Conservation (phyloP, 305 asterid genomes). For the Fraxinus sp. region DNA sequence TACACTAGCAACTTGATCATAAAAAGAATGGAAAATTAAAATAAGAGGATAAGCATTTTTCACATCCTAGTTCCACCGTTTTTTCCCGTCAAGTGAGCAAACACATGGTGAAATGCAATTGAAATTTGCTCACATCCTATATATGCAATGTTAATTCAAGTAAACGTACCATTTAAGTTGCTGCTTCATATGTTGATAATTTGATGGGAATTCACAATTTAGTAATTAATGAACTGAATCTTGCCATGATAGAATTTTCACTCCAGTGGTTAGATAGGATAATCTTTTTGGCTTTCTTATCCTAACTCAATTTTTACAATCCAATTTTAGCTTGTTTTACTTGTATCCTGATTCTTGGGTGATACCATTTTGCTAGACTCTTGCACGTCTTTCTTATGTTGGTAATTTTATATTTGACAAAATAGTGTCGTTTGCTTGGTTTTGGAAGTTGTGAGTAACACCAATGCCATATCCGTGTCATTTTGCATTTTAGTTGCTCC, state of each 20-base stretch:
- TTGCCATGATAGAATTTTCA: background rate
- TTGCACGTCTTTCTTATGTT: background rate
- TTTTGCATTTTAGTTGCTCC: slow-evolving; percentile 18
- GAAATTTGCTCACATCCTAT: background rate
- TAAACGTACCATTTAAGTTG: background rate
- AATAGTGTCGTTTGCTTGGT: slow-evolving; percentile 7
- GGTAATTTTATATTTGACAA: slow-evolving; percentile 6
- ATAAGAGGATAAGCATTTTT: background rate
- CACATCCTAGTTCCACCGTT: background rate
- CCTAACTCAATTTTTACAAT: background rate
- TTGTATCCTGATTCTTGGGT: background rate
- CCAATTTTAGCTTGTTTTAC: background rate
- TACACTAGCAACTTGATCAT: background rate
- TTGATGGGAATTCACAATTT: background rate
- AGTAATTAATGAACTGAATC: background rate
- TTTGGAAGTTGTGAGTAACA: background rate
- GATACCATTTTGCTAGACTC: background rate
- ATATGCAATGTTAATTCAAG: background rate
- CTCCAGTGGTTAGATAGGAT: background rate
- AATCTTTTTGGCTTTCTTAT: background rate
- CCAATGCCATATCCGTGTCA: slow-evolving; percentile 13
- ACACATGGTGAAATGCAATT: background rate
- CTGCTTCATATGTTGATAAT: background rate
- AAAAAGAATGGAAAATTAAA: background rate
- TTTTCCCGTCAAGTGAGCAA: background rate